Evolutionary conservation across 495 filamentous ascomycete species (phyloP), one percentile per base, ranked within the genome.

Genomic region (Tuber brumale): DNA sequence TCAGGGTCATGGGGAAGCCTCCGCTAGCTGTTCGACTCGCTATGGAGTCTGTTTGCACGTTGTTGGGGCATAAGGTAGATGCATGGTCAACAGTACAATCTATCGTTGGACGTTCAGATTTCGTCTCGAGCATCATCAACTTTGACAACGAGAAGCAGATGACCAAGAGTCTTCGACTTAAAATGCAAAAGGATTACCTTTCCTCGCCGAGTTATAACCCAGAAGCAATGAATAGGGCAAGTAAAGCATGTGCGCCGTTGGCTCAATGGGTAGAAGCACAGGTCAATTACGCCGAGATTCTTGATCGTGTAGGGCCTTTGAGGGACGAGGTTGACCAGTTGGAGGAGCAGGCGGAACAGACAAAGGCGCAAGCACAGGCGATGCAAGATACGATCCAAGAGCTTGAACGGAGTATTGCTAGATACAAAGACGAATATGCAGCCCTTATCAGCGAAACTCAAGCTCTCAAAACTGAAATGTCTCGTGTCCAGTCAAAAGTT

Each of bases 181-280:
- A 92, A 85, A 98, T 99, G 95, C 90, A 94, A 77, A 93, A 91
- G 72, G 93, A 97, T 71, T 99, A 91, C 85, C 84, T 99, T 73
- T 92, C 92, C 7, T 93, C 95, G 83, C 91, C 93, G 21, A 94
- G 97, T 81, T 99, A 97, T 83, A 97, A 94, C 1, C 97, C 93
- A 80, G 96, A 98, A 81, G 91, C 91, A 84, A 95, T 97, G 83
- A 94, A 96, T 84, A 92, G 93, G 79, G 95, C 95, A 76, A 95
- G 92, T 86, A 97, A 95, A 85, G 95, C 95, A 45, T 99, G 95
- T 85, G 95, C 96, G 83, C 95, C 95, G 42, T 86, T 99, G 48
- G 96, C 98, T 42, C 93, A 97, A 84, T 99, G 95, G 95, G 94
- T 97, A 39, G 90, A 94, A 84, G 95, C 95, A 51, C 95, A 99